Conservation (phyloP, 495 filamentous ascomycete genomes). For the Glarea lozoyensis region DNA sequence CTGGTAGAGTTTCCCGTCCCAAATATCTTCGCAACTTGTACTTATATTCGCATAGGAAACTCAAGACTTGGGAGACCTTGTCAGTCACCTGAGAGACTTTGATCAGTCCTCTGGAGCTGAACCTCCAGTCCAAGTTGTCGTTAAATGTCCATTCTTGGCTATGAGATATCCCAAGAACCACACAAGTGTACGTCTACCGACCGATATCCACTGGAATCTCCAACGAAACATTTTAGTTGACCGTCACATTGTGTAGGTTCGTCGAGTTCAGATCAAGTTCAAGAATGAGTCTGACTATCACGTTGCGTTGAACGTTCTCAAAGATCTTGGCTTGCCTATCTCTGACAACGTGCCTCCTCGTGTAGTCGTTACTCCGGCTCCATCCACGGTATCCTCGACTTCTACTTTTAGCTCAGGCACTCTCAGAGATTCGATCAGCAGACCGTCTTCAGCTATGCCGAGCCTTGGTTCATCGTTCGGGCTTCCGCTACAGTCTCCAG, state of each 20-base stretch:
- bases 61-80: conserved; percentile 16
- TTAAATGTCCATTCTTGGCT: conserved; percentile 24
- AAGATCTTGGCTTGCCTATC: conserved; percentile 24
- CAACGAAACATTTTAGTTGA: not conserved
- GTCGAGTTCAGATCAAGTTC: conserved; percentile 38
- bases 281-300: conserved; percentile 26
- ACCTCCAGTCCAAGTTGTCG: conserved; percentile 21
- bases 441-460: not conserved
- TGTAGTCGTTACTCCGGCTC: conserved; percentile 1
- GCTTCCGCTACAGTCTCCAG: not conserved
- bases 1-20: conserved; percentile 25
- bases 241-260: conserved; percentile 22
- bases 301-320: conserved; percentile 22
- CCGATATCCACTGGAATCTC: not conserved
- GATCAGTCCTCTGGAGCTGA: conserved; percentile 13
- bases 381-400: not conserved
- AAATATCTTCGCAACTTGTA: too few species aligned
- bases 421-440: not conserved
- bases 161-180: conserved; percentile 23
- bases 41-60: conserved; percentile 11
- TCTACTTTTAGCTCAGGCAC: not conserved
- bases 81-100: conserved; percentile 5
- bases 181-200: conserved; percentile 13
- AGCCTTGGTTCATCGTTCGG: too few species aligned
- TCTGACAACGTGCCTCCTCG: conserved; percentile 1